phyloP scores from a whole-genome alignment of 2,329 filamentous ascomycete genomes.

The Fusarium sublunatum region DNA sequence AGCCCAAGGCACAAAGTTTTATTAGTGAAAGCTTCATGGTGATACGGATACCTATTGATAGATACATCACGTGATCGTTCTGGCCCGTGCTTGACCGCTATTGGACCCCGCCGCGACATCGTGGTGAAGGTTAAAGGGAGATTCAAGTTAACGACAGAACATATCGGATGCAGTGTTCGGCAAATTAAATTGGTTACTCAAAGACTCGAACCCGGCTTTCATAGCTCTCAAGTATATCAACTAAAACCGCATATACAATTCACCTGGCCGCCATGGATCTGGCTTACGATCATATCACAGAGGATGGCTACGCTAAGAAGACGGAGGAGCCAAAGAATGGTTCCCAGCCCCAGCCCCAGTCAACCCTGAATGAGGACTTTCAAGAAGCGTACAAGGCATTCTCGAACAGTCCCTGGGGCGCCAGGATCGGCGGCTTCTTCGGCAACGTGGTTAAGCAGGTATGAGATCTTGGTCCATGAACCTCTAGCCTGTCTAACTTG shows the following conservation, averaged over 20 bases:
- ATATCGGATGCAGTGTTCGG: constrained; percentile 24
- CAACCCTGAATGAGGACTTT: constrained; percentile 84
- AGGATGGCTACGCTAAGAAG: constrained; percentile 75
- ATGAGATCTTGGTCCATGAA: constrained; percentile 43
- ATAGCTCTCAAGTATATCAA: constrained; percentile 12
- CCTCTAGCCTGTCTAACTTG: constrained; percentile 24
- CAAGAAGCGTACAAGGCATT: constrained; percentile 97
- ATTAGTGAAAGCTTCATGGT: not conserved
- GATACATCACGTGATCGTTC: constrained; percentile 28
- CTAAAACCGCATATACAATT: constrained; percentile 4
- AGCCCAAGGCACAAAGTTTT: too few species aligned
- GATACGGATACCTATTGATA: not conserved
- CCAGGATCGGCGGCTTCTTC: constrained; percentile 86
- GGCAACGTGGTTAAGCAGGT: constrained; percentile 94
- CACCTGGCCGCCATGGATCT: constrained; percentile 77
- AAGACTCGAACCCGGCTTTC: not conserved
- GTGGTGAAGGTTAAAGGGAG: constrained; percentile 34
- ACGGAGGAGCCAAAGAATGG: constrained; percentile 59
- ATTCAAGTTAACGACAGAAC: constrained; percentile 29
- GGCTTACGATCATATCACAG: constrained; percentile 95
- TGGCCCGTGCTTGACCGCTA: constrained; percentile 37
- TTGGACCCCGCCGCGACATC: constrained; percentile 43
- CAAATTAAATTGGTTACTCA: constrained; percentile 10
- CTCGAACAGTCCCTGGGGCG: constrained; percentile 90
- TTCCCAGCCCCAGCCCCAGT: constrained; percentile 55